phyloP scores from a whole-genome alignment of 2,329 filamentous ascomycete species.

The Ascochyta fabae region DNA sequence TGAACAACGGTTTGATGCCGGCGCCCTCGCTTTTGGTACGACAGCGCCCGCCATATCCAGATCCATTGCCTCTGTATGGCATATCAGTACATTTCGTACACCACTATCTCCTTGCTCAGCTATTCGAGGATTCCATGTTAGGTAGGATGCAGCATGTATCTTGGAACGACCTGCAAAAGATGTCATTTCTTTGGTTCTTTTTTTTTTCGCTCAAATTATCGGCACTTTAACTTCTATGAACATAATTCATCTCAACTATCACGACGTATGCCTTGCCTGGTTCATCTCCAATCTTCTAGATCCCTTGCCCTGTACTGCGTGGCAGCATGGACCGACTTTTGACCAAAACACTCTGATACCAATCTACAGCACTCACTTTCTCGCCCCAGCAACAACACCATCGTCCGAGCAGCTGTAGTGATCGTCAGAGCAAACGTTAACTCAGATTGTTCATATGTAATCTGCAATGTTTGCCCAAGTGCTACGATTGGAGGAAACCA shows the following conservation, averaged over 20 bases:
- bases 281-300: background rate
- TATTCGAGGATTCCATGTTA: slow-evolving; percentile 27
- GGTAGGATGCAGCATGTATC: slow-evolving; percentile 26
- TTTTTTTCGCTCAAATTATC: slow-evolving; percentile 11
- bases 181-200: slow-evolving; percentile 20
- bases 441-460: background rate
- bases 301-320: background rate
- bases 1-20: slow-evolving; percentile 40
- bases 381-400: background rate
- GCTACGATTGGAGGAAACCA: slow-evolving; percentile 7
- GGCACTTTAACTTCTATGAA: slow-evolving; percentile 40
- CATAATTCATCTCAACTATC: slow-evolving; percentile 35
- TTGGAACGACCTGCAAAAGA: slow-evolving; percentile 32
- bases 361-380: background rate
- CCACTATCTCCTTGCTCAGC: slow-evolving; percentile 31
- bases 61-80: slow-evolving; percentile 37
- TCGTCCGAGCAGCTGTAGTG: background rate
- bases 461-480: background rate
- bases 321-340: background rate
- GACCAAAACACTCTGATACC: background rate
- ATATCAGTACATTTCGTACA: slow-evolving; percentile 38
- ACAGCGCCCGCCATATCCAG: slow-evolving; percentile 36
- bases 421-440: slow-evolving; percentile 2
- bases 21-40: slow-evolving; percentile 18
- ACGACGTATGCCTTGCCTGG: background rate